Percentiles rank a stretch among this genome's conserved stretches.
phyloP scores from a whole-genome alignment of 2,329 filamentous ascomycete genomes.

The Aspergillus jensenii region DNA sequence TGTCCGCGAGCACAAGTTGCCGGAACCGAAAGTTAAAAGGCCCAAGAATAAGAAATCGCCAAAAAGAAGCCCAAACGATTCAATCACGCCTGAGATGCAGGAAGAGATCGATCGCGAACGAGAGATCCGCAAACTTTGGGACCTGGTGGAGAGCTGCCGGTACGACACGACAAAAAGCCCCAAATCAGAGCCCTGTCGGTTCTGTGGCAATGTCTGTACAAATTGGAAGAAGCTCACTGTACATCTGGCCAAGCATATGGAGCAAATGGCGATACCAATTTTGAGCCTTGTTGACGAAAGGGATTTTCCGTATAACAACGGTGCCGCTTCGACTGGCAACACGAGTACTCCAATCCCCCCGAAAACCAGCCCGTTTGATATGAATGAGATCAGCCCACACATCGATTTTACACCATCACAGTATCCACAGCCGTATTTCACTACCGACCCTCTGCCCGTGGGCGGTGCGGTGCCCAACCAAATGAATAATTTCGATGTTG shows the following conservation, averaged over 20 bases:
- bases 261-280: conserved; percentile 82
- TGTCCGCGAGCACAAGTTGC: conserved; percentile 84
- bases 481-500: conserved; percentile 22
- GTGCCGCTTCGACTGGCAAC: conserved; percentile 11
- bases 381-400: conserved; percentile 1
- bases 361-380: background rate
- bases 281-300: conserved; percentile 53
- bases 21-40: conserved; percentile 74
- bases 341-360: conserved; percentile 8
- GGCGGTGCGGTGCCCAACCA: conserved; percentile 28
- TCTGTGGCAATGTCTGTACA: conserved; percentile 77
- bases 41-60: conserved; percentile 58
- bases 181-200: conserved; percentile 77
- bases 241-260: conserved; percentile 94
- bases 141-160: conserved; percentile 75
- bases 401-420: conserved; percentile 15
- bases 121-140: conserved; percentile 67
- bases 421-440: conserved; percentile 11
- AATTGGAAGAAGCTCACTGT: conserved; percentile 93
- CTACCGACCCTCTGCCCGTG: conserved; percentile 23
- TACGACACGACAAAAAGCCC: conserved; percentile 65
- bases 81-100: conserved; percentile 31
- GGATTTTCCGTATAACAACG: conserved; percentile 28
- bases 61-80: conserved; percentile 52
- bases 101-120: conserved; percentile 29